Evolutionary conservation across 2,329 filamentous ascomycete species (phyloP), one percentile per base, ranked within the genome.

Genomic region (Verticillium albo-atrum): DNA sequence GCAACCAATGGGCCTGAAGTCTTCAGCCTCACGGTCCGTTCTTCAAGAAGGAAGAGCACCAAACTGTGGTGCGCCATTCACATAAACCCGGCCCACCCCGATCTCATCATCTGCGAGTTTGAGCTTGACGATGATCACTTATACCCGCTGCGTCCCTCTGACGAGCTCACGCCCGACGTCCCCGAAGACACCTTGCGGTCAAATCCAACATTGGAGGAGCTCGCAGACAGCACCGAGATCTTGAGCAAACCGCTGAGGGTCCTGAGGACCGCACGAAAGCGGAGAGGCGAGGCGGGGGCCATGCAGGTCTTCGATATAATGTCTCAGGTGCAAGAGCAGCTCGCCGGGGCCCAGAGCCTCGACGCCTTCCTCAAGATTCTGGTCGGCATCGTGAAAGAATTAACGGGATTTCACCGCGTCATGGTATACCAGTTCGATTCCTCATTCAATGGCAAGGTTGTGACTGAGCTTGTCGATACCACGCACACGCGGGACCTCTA

Each of bases 221-320:
- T 89, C 15, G 78, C 84, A 9, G 88, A 91, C 62, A 94, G 90
- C 68, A 96, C 91, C 0, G 82, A 90, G 59, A 87, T 89, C 28
- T 77, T 83, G 55, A 95, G 89, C 72, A 90, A 87, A 64, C 92
- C 91, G 4, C 75, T 96, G n/a, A 82, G 91, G 37, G 85, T 95
- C 2, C 71, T 95, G 26, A 80, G 90, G 35, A 91, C 88, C 68
- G 89, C 91, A 0, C 83, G 91, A 10, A 91, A 90, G 68, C 81
- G 88, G 55, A 85, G 86, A 65, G 90, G 90, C 6, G 90, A 95
- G 68, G 89, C 91, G 53, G 89, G 89, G 5, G 90, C 90, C 0
- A 95, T 95, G 87, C 89, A 96, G 67, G 90, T 95, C 1, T 96
- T 96, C 73, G 92, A 92, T 72, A 92, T 96, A 64, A 90, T 96